Conservation (phyloP, 106 monocot genomes). For the Dioscorea dumetorum region DNA sequence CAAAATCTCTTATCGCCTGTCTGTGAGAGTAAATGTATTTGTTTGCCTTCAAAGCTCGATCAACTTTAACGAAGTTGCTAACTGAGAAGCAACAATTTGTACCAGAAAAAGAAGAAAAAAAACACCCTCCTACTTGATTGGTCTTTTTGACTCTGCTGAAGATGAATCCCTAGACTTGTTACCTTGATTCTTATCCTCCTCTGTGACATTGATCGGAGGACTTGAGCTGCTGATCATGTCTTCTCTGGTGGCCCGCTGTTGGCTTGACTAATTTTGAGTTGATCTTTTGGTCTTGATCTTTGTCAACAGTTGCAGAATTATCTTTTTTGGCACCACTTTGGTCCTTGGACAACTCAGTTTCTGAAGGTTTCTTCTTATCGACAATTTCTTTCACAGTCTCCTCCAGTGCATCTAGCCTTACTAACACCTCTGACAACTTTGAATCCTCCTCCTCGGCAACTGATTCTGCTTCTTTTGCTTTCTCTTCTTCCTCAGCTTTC, state of each 20-base stretch:
- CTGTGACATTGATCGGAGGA: not conserved
- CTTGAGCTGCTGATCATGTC: not conserved
- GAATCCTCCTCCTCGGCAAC: conserved; percentile 14
- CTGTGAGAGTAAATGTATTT: too few species aligned
- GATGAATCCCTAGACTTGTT: not conserved
- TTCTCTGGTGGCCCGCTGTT: not conserved
- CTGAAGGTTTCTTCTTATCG: conserved; percentile 26
- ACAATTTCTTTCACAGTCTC: conserved; percentile 58
- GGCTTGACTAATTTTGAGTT: not conserved
- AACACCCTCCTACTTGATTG: not conserved
- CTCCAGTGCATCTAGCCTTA: conserved; percentile 61
- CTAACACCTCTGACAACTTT: conserved; percentile 44
- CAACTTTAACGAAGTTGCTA: too few species aligned
- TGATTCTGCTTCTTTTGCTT: conserved; percentile 33
- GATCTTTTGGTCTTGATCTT: not conserved
- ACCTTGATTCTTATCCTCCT: not conserved
- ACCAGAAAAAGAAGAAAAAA: too few species aligned
- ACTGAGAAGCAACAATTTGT: too few species aligned
- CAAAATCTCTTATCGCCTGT: too few species aligned
- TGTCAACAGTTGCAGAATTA: not conserved
- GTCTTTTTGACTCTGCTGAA: not conserved
- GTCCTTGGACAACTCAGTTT: conserved; percentile 3
- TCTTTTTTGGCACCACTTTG: conserved; percentile 2
- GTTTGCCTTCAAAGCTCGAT: too few species aligned
- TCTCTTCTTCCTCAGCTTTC: conserved; percentile 40